Percentiles rank a stretch among this genome's conserved stretches.
phyloP scores from a whole-genome alignment of 768 basidiomycete genomes.

The Jaapia argillacea region DNA sequence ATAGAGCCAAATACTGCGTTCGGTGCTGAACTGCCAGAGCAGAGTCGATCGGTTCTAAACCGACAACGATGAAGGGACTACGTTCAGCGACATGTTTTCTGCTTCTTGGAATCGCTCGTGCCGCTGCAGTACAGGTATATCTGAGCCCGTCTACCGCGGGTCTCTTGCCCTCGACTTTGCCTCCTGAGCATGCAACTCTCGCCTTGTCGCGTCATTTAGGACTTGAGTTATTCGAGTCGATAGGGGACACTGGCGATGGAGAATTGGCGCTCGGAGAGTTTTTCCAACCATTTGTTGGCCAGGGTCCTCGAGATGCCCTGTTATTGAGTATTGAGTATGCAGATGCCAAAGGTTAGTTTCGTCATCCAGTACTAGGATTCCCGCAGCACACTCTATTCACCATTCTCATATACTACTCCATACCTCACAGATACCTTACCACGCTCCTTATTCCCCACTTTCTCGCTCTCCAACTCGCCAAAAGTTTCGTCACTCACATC shows the following conservation, averaged over 20 bases:
- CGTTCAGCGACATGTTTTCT: too few relatives aligned
- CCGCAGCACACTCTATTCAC: too few relatives aligned
- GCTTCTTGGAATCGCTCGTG: too few relatives aligned
- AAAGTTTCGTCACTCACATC: slow-evolving; percentile 33
- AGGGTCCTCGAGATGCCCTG: slow-evolving; percentile 39
- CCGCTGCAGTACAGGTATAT: too few relatives aligned
- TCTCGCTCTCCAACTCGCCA: slow-evolving; percentile 25
- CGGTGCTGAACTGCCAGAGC: too few relatives aligned
- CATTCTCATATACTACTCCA: too few relatives aligned
- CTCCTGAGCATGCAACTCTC: slow-evolving; percentile 33
- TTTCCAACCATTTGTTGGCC: slow-evolving; percentile 45
- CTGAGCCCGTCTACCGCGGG: background rate
- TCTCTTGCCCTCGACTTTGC: background rate
- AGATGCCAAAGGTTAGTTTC: slow-evolving; percentile 42
- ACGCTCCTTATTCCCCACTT: slow-evolving; percentile 34
- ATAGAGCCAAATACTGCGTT: too few relatives aligned
- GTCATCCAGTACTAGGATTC: background rate
- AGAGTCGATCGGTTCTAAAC: too few relatives aligned
- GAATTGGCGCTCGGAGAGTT: slow-evolving; percentile 13
- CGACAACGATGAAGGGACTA: too few relatives aligned
- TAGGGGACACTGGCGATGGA: slow-evolving; percentile 23
- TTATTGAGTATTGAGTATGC: slow-evolving; percentile 46
- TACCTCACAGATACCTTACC: slow-evolving; percentile 45
- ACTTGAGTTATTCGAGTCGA: slow-evolving; percentile 53
- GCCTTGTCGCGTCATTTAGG: slow-evolving; percentile 61